Evolutionary conservation across 208 protist species (phyloP).

Genomic region (Herpetomonas samuelpessoai): DNA sequence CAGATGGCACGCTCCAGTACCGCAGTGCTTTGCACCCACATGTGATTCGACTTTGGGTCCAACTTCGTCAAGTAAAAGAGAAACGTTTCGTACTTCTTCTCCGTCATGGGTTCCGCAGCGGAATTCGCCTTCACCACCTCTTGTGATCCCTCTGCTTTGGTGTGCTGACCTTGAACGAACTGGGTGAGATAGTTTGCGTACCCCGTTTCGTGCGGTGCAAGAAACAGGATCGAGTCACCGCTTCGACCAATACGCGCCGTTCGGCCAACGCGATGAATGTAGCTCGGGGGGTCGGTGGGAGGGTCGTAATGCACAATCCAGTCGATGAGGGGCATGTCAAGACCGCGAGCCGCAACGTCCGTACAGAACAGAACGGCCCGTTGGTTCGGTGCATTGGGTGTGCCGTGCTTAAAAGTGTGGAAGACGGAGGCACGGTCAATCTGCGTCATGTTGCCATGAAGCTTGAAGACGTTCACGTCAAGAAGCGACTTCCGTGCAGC

Average conservation of each 20-base stretch:
- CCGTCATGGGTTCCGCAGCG: slow-evolving; percentile 52
- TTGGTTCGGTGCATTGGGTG: slow-evolving; percentile 34
- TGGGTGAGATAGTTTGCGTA: slow-evolving; percentile 89
- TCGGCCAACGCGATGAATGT: slow-evolving; percentile 95
- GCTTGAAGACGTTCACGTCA: slow-evolving; percentile 83
- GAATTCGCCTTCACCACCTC: too few relatives aligned
- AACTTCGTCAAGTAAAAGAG: slow-evolving; percentile 95
- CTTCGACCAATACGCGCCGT: slow-evolving; percentile 95
- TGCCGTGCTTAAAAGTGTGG: slow-evolving; percentile 76
- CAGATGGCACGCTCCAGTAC: slow-evolving; percentile 93
- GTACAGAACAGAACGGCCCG: slow-evolving; percentile 95
- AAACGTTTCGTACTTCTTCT: slow-evolving; percentile 77
- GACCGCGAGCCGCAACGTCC: slow-evolving; percentile 92
- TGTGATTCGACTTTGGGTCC: slow-evolving; percentile 94
- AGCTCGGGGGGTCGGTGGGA: slow-evolving; percentile 92
- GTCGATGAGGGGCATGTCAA: slow-evolving; percentile 95
- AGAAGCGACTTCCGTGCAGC: slow-evolving; percentile 59
- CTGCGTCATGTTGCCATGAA: slow-evolving; percentile 96
- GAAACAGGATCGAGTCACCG: slow-evolving; percentile 93
- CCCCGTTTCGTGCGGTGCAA: slow-evolving; percentile 85
- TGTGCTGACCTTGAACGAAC: slow-evolving; percentile 60
- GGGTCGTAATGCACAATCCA: slow-evolving; percentile 99
- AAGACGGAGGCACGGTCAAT: slow-evolving; percentile 91
- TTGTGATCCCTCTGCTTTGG: slow-evolving; percentile 23
- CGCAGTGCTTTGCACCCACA: slow-evolving; percentile 93